Evolutionary conservation across 164 flowering plant genomes (phyloP).

Genomic region (Malania oleifera): DNA sequence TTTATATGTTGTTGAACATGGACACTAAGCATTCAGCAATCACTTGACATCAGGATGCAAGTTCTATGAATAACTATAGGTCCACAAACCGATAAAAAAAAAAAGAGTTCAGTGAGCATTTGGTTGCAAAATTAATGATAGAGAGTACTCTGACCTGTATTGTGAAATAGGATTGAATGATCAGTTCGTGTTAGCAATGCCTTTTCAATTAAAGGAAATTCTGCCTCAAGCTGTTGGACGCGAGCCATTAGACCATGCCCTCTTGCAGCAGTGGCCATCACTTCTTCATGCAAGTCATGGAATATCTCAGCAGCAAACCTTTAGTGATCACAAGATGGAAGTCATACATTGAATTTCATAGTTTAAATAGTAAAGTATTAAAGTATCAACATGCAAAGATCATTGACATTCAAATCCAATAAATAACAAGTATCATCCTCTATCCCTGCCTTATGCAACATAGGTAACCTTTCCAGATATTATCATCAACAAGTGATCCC

Average conservation of each 20-base stretch:
- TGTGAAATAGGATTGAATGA: conserved; percentile 46
- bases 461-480: too few species aligned
- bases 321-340: conserved; percentile 18
- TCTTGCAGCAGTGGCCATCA: conserved; percentile 86
- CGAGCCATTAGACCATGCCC: conserved; percentile 86
- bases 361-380: neutral
- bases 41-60: too few species aligned
- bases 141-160: conserved; percentile 48
- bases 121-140: neutral
- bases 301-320: conserved; percentile 99
- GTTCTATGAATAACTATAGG: too few species aligned
- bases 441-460: too few species aligned
- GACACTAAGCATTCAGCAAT: too few species aligned
- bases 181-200: conserved; percentile 72
- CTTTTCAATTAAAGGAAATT: conserved; percentile 78
- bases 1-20: too few species aligned
- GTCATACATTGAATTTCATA: conserved; percentile 2
- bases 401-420: too few species aligned
- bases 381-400: too few species aligned
- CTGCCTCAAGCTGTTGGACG: conserved; percentile 90
- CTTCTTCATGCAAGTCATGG: conserved; percentile 93
- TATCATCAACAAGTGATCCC: too few species aligned
- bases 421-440: too few species aligned
- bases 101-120: neutral
- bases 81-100: too few species aligned